Percentiles rank a stretch among this genome's conserved stretches.
Conservation (phyloP, 1,139 yeast genomes). For the Wickerhamomyces sp. region DNA sequence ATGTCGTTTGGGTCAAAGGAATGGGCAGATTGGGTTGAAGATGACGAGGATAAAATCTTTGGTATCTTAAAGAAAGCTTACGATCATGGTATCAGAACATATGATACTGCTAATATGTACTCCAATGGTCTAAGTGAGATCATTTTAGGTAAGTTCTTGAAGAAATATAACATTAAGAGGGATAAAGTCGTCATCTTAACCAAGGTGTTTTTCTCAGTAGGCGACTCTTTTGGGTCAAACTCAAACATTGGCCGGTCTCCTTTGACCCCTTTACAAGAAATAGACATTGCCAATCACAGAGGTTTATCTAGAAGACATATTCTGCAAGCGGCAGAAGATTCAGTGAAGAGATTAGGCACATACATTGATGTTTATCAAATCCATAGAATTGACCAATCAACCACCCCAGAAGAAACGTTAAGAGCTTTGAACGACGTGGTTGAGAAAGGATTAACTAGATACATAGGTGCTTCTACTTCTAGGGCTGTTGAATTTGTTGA, state of each 20-base stretch:
- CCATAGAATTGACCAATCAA: conserved; percentile 38
- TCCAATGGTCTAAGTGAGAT: conserved; percentile 39
- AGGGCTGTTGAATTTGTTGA: conserved; percentile 40
- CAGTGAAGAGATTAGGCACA: conserved; percentile 45
- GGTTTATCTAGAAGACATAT: conserved; percentile 47
- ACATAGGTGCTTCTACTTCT: conserved; percentile 50
- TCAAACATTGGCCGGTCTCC: neutral
- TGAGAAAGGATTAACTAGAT: conserved; percentile 36
- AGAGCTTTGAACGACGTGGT: conserved; percentile 44
- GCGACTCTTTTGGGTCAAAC: conserved; percentile 13
- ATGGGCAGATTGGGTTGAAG: conserved; percentile 46
- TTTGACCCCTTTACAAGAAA: conserved; percentile 16
- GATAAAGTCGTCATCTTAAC: conserved; percentile 42
- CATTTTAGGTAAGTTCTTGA: conserved; percentile 38
- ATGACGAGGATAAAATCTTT: conserved; percentile 34
- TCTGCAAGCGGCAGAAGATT: conserved; percentile 38
- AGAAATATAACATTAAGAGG: conserved; percentile 37
- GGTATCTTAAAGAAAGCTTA: conserved; percentile 43
- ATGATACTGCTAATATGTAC: conserved; percentile 46
- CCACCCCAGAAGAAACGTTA: conserved; percentile 45
- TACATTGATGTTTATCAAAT: conserved; percentile 45
- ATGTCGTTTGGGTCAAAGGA: conserved; percentile 46
- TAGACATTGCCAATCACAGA: conserved; percentile 28
- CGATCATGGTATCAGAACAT: conserved; percentile 46
- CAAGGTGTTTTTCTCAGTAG: conserved; percentile 30